Evolutionary conservation across 495 filamentous ascomycete species (phyloP), one percentile per base, ranked within the genome.

Genomic region (Penicillium argentinense): DNA sequence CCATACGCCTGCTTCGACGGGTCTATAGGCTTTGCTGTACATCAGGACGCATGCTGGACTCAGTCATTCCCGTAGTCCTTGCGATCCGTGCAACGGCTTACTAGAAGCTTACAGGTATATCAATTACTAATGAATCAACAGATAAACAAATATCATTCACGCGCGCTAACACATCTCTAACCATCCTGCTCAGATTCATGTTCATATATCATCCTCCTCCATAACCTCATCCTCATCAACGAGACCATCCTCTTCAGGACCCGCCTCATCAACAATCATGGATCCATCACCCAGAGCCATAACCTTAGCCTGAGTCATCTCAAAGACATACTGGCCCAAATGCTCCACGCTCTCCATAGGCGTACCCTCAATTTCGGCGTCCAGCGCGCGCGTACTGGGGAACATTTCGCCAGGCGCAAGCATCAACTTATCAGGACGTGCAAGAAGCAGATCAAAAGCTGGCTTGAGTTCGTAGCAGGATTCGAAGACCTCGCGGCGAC

Each of bases 321-420:
- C 89, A 69, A 83, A 96, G 17, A 98, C 93, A 69, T 96, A 97
- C 69, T 96, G 88, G 4, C 93, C 95, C 26, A 98, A 69, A 75
- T 98, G 93, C 69, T 97, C 93, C 6, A 97, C 82, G 23, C 88
- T 81, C 57, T 88, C 88, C 89, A 98, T 97, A 6, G 80, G 76
- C 0, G 69, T 76, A 26, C 71, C 76, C 40, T 78, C 80, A 9
- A 79, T 74, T n/a, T 81, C 74, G 12, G 81, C 79, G 11, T 71
- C 70, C 23, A 85, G 62, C 21, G 72, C 61, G 33, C 89, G 74
- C 21, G 77, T 64, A 2, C 88, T 78, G 1, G 89, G 89, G 73
- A 79, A 95, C 75, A 97, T 80, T 70, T 98, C 93, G 6, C 88
- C 87, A 5, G 86, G 85, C 0, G 87, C 83, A 12, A 97, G 76